Conservation (phyloP, 148 eudicot genomes). For the Vaccinium corymbosum region DNA sequence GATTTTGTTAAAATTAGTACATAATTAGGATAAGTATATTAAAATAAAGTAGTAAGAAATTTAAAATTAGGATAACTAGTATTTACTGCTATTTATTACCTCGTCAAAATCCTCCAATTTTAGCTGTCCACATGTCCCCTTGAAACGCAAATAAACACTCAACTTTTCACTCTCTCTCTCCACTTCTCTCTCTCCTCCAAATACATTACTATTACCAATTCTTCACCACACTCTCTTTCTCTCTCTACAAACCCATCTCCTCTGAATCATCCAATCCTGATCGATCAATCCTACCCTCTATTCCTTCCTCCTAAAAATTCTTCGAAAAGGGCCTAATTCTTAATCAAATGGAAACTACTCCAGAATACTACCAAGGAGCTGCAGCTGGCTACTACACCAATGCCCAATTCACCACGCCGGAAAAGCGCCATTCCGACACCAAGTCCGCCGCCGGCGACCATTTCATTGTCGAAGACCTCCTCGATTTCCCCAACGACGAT, state of each 20-base stretch:
- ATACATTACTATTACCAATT: not conserved
- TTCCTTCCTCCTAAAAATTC: not conserved
- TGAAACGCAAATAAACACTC: constrained; percentile 49
- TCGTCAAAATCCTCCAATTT: constrained; percentile 29
- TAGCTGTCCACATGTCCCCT: constrained; percentile 44
- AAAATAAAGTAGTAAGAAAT: not conserved
- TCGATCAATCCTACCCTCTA: not conserved
- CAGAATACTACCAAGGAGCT: constrained; percentile 28
- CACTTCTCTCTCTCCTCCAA: constrained; percentile 27
- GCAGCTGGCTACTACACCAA: constrained; percentile 14
- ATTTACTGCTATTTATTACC: not conserved
- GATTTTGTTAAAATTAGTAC: not conserved
- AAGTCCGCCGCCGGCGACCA: constrained; percentile 34
- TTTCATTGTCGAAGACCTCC: constrained; percentile 77
- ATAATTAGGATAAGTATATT: not conserved
- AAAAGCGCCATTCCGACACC: constrained; percentile 29
- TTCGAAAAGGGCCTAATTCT: not conserved
- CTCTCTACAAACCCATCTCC: not conserved
- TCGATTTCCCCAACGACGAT: constrained; percentile 71
- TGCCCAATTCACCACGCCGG: constrained; percentile 31
- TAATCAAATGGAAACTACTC: constrained; percentile 17
- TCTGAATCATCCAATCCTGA: no score
- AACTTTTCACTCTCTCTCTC: constrained; percentile 24
- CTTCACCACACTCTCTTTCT: constrained; percentile 14
- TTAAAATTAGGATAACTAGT: not conserved